Evolutionary conservation across 2,329 filamentous ascomycete genomes (phyloP).

Genomic region (Apiospora saccharicola): DNA sequence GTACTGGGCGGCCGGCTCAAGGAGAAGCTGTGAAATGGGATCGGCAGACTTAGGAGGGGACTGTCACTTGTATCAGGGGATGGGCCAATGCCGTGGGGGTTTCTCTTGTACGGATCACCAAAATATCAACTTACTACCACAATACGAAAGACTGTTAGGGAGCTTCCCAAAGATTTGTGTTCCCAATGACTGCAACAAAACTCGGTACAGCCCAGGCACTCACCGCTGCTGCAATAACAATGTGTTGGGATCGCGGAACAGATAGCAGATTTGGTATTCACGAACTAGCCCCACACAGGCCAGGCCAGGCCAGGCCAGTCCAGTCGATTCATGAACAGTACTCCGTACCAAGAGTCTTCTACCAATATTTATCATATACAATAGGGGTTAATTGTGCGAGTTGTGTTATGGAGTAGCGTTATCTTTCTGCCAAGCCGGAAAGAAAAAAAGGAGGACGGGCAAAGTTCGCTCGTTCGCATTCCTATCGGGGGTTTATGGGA

Average conservation of each 20-base stretch:
- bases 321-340: no score
- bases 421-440: neutral
- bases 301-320: no score
- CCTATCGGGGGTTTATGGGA: constrained; percentile 10
- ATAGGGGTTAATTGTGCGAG: neutral
- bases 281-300: no score
- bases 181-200: no score
- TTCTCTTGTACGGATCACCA: neutral
- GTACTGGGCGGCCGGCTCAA: constrained; percentile 49
- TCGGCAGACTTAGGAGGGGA: constrained; percentile 12
- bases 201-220: no score
- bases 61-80: no score
- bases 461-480: constrained; percentile 15
- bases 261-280: no score
- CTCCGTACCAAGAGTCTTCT: neutral
- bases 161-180: no score
- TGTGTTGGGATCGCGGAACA: no score
- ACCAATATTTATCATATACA: neutral
- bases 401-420: neutral
- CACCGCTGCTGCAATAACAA: no score
- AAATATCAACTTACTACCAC: no score
- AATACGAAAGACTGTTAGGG: no score
- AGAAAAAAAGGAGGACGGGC: constrained; percentile 1
- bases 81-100: neutral
- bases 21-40: constrained; percentile 45